Evolutionary conservation across 495 filamentous ascomycete genomes (phyloP), one percentile per base, ranked within the genome.

Genomic region (Penicillium daleae): DNA sequence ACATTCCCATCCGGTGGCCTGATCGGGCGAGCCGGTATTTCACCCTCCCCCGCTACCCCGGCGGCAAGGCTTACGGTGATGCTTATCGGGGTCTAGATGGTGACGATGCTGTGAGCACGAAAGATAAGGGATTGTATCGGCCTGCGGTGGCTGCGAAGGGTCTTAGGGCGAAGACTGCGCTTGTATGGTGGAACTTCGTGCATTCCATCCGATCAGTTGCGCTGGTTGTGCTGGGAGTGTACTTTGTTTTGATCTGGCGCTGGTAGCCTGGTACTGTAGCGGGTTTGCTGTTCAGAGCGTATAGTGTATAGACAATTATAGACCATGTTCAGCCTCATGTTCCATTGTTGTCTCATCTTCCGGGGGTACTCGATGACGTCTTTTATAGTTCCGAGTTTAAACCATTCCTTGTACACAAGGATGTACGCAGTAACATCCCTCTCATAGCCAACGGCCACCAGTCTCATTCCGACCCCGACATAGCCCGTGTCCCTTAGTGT

Each of bases 221-320:
- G 6, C 61, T 59, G 64, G 61, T 82, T 15, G 85, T 83, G 26
- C 53, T 84, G 50, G 60, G 58, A 8, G 78, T 80, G 62, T 88
- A 87, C 71, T 65, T 80, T 61, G 82, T 81, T 66, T 71, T 88
- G 65, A 73, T 83, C 33, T 85, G 78, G 78, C 76, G 71, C 50
- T 83, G 82, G 78, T 85, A 76, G 67, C 63, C 60, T 52, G 49
- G 49, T 9, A 39, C 39, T 50, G 42, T 40, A 56, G 46, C 46
- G 44, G 17, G 49, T 31, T 2, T 26, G 22, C 54, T 44, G 12
- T 67, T 67, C 33, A 60, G 59, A 64, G 68, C 63, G 63, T 27
- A 69, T 65, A 61, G 44, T 62, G 40, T 52, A 65, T 57, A 68
- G 57, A 67, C 24, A 42, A 56, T 29, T 19, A 58, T 58, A 17